These are phyloP conservation scores for Saprolegnia diclina DNA, from an alignment of 352 stramenopile species.

Conservation along the genomic window DNA sequence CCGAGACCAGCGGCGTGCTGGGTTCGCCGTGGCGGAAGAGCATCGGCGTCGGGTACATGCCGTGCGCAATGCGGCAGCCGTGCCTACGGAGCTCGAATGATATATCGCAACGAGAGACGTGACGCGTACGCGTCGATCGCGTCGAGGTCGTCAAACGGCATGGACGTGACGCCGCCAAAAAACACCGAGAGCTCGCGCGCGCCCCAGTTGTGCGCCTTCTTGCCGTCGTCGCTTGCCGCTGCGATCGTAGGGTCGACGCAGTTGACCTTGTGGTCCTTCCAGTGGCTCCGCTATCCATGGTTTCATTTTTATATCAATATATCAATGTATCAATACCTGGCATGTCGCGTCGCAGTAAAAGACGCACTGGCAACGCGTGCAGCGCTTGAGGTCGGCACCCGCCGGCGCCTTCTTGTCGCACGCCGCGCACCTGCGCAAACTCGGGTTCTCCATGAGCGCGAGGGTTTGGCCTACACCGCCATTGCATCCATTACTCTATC, in stretches of 20 bases:
- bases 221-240: conserved; percentile 24
- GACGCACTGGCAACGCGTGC: conserved; percentile 76
- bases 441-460: conserved; percentile 63
- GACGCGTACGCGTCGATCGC: conserved; percentile 47
- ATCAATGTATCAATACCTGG: conserved; percentile 30
- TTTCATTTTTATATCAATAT: conserved; percentile 7
- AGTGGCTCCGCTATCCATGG: conserved; percentile 41
- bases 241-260: conserved; percentile 44
- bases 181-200: conserved; percentile 80
- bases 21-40: conserved; percentile 70
- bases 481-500: not conserved
- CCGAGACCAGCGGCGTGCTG: conserved; percentile 47
- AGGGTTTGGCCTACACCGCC: conserved; percentile 52
- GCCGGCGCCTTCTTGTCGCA: conserved; percentile 70
- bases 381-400: conserved; percentile 61
- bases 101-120: too few relatives aligned
- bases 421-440: conserved; percentile 59
- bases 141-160: conserved; percentile 79
- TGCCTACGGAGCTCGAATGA: conserved; percentile 20
- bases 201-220: conserved; percentile 50
- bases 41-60: conserved; percentile 63
- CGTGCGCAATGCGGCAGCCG: conserved; percentile 39
- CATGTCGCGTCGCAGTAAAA: conserved; percentile 77
- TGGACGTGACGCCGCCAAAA: conserved; percentile 54
- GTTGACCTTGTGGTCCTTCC: conserved; percentile 80